A percentile compares a stretch with the other conserved stretches of the same genome.
Conservation (phyloP, 1,284 basidiomycete genomes). For the Pseudozyma sp. region DNA sequence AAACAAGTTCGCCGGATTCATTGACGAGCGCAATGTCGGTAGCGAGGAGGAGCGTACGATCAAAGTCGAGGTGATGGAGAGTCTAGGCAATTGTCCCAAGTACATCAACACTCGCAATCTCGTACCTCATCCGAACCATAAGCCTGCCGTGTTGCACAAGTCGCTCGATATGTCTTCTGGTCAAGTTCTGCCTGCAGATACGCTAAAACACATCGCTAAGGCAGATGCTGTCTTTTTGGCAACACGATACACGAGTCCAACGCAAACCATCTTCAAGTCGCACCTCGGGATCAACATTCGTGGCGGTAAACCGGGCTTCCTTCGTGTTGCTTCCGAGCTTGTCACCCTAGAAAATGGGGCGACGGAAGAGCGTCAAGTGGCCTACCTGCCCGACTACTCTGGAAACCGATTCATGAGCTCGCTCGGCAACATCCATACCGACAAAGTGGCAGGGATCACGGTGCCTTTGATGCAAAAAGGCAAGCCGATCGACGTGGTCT, state of each 20-base stretch:
- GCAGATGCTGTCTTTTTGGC: slow-evolving; percentile 35
- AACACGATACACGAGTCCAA: slow-evolving; percentile 27
- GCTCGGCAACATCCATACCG: slow-evolving; percentile 38
- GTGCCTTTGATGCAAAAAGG: slow-evolving; percentile 27
- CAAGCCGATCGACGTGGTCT: slow-evolving; percentile 39
- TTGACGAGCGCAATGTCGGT: slow-evolving; percentile 28
- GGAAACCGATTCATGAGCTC: slow-evolving; percentile 46
- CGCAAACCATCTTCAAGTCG: slow-evolving; percentile 41
- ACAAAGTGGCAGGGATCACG: slow-evolving; percentile 36
- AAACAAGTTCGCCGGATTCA: slow-evolving; percentile 42
- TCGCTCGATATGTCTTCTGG: slow-evolving; percentile 9
- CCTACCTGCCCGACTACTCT: slow-evolving; percentile 37
- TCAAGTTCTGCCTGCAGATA: slow-evolving; percentile 16
- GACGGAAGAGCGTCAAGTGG: slow-evolving; percentile 23
- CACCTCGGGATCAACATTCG: slow-evolving; percentile 44
- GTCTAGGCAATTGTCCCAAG: slow-evolving; percentile 43
- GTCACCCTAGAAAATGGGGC: slow-evolving; percentile 2
- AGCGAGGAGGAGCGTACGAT: slow-evolving; percentile 18
- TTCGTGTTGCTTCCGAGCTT: slow-evolving; percentile 19
- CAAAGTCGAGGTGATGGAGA: slow-evolving; percentile 39
- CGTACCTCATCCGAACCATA: slow-evolving; percentile 15
- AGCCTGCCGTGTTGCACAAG: slow-evolving; percentile 18
- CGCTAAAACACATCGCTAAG: slow-evolving; percentile 27
- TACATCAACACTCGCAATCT: slow-evolving; percentile 38
- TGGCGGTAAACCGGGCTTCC: slow-evolving; percentile 40